These are phyloP conservation scores for Scheffersomyces parashehatae DNA, from an alignment of 1,139 yeast genomes.

Conservation along the genomic window DNA sequence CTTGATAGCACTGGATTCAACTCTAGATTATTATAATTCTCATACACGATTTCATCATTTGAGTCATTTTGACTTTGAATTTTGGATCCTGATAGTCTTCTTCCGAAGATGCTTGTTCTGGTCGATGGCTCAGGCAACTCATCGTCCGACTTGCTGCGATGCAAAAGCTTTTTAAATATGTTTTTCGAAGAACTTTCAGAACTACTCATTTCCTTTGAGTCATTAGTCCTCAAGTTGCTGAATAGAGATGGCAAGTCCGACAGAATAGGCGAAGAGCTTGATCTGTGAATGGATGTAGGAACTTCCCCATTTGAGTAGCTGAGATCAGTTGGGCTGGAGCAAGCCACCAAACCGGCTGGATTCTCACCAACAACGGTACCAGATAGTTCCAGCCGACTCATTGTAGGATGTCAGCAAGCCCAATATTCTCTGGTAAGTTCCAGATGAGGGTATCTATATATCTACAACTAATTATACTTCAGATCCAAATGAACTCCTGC, in stretches of 20 bases:
- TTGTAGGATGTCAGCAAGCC: too few species aligned
- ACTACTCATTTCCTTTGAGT: constrained; percentile 6
- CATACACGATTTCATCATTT: not conserved
- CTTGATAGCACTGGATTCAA: constrained; percentile 5
- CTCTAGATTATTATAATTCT: constrained; percentile 5
- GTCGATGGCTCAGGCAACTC: constrained; percentile 3
- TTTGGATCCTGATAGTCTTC: not conserved
- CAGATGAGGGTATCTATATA: too few species aligned
- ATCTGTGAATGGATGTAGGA: not conserved
- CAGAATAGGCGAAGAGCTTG: constrained; percentile 23
- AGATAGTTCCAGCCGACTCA: too few species aligned
- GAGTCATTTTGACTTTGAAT: not conserved
- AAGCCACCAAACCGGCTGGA: too few species aligned
- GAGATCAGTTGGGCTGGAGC: not conserved
- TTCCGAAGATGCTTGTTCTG: not conserved
- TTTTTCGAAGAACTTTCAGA: constrained; percentile 2
- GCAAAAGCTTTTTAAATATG: constrained; percentile 13
- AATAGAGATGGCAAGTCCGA: constrained; percentile 24
- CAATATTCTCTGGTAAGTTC: too few species aligned
- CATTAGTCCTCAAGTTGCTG: constrained; percentile 25
- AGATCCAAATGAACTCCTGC: too few species aligned
- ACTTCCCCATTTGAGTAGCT: not conserved
- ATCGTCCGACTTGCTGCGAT: constrained; percentile 13
- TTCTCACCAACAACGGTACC: too few species aligned
- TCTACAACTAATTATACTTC: too few species aligned